Percentiles rank a stretch among this genome's conserved stretches.
These are phyloP conservation scores for Clarkia xantiana DNA, from an alignment of 345 rosid species.

Conservation along the genomic window DNA sequence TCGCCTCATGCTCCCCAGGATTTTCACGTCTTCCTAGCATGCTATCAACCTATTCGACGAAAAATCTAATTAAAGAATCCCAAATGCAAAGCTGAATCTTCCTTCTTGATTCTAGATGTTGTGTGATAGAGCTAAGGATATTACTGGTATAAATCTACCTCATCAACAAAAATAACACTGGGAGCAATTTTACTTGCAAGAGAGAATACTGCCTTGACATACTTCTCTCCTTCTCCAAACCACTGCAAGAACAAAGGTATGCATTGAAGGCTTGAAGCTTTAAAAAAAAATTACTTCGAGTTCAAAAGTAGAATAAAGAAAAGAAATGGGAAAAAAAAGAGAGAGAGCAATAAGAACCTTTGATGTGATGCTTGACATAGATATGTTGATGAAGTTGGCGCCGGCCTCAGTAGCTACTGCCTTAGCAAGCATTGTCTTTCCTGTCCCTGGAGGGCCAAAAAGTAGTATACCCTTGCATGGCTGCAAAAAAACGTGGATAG, in stretches of 20 bases:
- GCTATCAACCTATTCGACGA: constrained; percentile 72
- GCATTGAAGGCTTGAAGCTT: background rate
- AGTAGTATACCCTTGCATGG: constrained; percentile 96
- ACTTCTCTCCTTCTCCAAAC: constrained; percentile 99
- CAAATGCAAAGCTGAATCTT: no score
- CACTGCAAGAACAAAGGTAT: constrained; percentile 45
- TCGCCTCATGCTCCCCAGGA: constrained; percentile 99
- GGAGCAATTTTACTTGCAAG: constrained; percentile 98
- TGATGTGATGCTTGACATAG: constrained; percentile 99
- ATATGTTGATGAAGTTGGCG: constrained; percentile 94
- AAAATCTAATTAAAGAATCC: background rate
- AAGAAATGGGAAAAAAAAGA: background rate
- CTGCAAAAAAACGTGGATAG: constrained; percentile 19
- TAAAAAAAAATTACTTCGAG: background rate
- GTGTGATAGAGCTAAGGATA: no score
- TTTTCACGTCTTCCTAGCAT: constrained; percentile 97
- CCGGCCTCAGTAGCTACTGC: constrained; percentile 99
- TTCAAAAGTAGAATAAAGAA: constrained; percentile 1
- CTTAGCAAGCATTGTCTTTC: constrained; percentile 98
- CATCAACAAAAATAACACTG: constrained; percentile 90
- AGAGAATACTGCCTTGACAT: constrained; percentile 98
- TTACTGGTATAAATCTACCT: constrained; percentile 28
- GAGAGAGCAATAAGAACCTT: constrained; percentile 33
- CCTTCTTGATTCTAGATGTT: no score
- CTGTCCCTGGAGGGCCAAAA: constrained; percentile 99